phyloP scores from a whole-genome alignment of 1,284 basidiomycete genomes.

The Schizophyllum commune region DNA sequence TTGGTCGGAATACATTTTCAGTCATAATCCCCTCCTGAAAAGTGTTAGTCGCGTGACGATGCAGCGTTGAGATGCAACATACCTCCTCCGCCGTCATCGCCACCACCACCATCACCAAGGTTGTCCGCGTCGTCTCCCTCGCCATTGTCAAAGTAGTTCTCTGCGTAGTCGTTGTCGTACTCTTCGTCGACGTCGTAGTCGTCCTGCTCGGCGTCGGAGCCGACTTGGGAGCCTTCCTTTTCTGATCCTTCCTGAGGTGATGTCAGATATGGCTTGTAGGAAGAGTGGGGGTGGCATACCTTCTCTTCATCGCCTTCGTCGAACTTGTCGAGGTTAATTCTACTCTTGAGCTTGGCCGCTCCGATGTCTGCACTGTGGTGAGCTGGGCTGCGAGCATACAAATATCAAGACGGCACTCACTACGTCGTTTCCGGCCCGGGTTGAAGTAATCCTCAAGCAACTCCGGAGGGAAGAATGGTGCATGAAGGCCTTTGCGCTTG shows the following conservation, averaged over 20 bases:
- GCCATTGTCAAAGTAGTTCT: conserved; percentile 82
- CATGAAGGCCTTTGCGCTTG: conserved; percentile 60
- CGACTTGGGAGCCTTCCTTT: conserved; percentile 54
- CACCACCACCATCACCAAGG: conserved; percentile 61
- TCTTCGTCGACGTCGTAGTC: conserved; percentile 75
- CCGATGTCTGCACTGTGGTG: conserved; percentile 13
- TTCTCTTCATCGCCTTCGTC: conserved; percentile 57
- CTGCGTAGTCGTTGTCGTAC: conserved; percentile 79
- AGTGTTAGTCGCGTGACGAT: not conserved
- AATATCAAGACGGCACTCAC: conserved; percentile 22
- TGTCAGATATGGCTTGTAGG: conserved; percentile 1
- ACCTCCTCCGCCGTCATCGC: conserved; percentile 37
- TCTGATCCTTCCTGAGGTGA: conserved; percentile 51
- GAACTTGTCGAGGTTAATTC: conserved; percentile 57
- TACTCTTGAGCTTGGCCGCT: conserved; percentile 28
- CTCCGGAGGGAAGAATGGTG: conserved; percentile 69
- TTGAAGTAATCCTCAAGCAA: conserved; percentile 75
- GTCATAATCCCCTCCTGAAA: not conserved
- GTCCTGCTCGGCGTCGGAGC: conserved; percentile 32
- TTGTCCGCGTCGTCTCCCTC: conserved; percentile 73
- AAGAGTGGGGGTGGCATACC: conserved; percentile 24
- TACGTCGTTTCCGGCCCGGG: conserved; percentile 55
- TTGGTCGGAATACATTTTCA: not conserved
- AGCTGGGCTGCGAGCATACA: conserved; percentile 1
- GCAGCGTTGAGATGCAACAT: not conserved